phyloP scores from a whole-genome alignment of 179 eudicot genomes.

The Beta macrorhiza region DNA sequence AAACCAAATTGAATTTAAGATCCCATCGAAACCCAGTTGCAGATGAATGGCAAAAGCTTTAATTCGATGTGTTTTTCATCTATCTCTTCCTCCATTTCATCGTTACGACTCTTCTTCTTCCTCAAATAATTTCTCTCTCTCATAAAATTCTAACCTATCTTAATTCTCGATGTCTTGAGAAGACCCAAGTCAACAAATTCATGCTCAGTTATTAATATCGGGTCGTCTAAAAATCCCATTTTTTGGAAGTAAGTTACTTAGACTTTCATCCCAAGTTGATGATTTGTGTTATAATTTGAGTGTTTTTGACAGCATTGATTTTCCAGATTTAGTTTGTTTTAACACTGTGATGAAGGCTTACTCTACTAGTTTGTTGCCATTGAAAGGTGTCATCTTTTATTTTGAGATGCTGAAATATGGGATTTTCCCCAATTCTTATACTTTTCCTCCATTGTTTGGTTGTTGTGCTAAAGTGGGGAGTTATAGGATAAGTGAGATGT shows the following conservation, averaged over 20 bases:
- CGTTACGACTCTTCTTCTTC: conserved; percentile 19
- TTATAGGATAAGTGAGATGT: conserved; percentile 38
- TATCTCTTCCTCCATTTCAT: conserved; percentile 16
- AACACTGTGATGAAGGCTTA: conserved; percentile 62
- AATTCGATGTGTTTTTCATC: conserved; percentile 30
- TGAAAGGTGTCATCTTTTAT: conserved; percentile 47
- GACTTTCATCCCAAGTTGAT: conserved; percentile 39
- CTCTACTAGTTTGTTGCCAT: conserved; percentile 38
- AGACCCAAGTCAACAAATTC: conserved; percentile 51
- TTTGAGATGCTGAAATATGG: conserved; percentile 51
- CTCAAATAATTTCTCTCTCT: background rate
- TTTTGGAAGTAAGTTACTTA: conserved; percentile 51
- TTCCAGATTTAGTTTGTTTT: conserved; percentile 51
- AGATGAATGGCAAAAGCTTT: conserved; percentile 54
- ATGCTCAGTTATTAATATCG: conserved; percentile 50
- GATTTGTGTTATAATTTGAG: conserved; percentile 41
- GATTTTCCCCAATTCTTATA: conserved; percentile 54
- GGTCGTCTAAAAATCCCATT: conserved; percentile 51
- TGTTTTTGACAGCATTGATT: conserved; percentile 40
- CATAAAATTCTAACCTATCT: conserved; percentile 23
- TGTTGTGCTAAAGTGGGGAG: conserved; percentile 55
- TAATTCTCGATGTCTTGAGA: conserved; percentile 28
- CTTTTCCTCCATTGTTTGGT: conserved; percentile 57
- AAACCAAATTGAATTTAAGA: conserved; percentile 18
- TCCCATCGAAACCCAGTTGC: conserved; percentile 28